These are phyloP conservation scores for Globisporangium abappressorium DNA, from an alignment of 352 stramenopile species.

Conservation along the genomic window DNA sequence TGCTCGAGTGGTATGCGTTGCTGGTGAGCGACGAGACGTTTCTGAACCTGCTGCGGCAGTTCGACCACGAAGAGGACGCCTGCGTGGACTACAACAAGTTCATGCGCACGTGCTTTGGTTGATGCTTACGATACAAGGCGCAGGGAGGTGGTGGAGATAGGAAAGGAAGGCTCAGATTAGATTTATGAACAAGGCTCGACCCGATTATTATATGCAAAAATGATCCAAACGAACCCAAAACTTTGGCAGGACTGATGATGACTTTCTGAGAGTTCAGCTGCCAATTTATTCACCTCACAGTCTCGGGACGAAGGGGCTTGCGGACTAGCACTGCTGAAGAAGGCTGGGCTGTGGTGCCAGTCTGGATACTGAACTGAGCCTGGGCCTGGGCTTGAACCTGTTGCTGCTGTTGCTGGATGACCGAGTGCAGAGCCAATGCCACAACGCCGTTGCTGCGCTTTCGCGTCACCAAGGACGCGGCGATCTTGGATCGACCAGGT, in stretches of 20 bases:
- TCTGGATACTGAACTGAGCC: neutral
- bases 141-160: neutral
- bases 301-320: slow-evolving; percentile 5
- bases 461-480: neutral
- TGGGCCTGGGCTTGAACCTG: neutral
- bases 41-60: slow-evolving; percentile 55
- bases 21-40: slow-evolving; percentile 48
- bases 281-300: slow-evolving; percentile 6
- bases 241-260: neutral
- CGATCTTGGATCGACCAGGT: neutral
- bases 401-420: slow-evolving; percentile 2
- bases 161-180: neutral
- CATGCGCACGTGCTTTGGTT: slow-evolving; percentile 59
- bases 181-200: neutral
- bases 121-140: neutral
- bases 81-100: slow-evolving; percentile 75
- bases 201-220: neutral
- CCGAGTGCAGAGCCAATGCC: slow-evolving; percentile 4
- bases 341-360: neutral
- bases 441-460: slow-evolving; percentile 26
- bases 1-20: slow-evolving; percentile 74
- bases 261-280: neutral
- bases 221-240: neutral
- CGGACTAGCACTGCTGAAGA: neutral
- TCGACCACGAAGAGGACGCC: slow-evolving; percentile 55